Conservation (phyloP, 176 grass and related monocot genomes). For the Poa annua region DNA sequence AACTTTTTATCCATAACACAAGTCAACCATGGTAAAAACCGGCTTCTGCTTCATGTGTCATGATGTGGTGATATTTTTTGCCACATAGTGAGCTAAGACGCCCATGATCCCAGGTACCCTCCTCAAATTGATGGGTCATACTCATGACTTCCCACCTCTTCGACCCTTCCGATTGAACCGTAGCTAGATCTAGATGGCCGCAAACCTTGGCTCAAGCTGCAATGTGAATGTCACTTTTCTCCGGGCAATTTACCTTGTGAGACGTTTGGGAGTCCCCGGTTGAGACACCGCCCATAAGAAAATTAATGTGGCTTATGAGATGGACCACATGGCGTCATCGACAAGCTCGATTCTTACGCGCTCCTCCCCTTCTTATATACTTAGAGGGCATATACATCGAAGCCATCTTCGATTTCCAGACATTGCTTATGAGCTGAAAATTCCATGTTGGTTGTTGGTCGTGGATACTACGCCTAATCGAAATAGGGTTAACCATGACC, state of each 20-base stretch:
- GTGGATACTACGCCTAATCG: not conserved
- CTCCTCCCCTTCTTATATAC: not conserved
- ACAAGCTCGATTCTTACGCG: not conserved
- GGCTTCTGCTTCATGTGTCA: too few relatives aligned
- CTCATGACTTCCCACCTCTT: not conserved
- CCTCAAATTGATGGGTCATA: too few relatives aligned
- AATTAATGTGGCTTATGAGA: too few relatives aligned
- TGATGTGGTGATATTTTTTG: too few relatives aligned
- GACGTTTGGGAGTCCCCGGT: too few relatives aligned
- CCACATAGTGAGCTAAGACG: too few relatives aligned
- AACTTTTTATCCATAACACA: not conserved
- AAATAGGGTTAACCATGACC: not conserved
- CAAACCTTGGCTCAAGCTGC: too few relatives aligned
- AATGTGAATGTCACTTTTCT: too few relatives aligned
- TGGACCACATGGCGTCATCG: not conserved
- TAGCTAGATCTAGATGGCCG: too few relatives aligned
- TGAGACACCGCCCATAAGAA: too few relatives aligned
- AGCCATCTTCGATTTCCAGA: not conserved
- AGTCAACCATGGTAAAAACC: not conserved
- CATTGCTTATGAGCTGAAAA: not conserved
- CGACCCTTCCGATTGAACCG: not conserved
- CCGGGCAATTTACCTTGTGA: too few relatives aligned
- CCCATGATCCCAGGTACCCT: too few relatives aligned
- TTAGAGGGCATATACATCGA: not conserved
- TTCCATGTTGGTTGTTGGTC: not conserved